Conservation (phyloP, 2,329 filamentous ascomycete genomes). For the Microdochium bolleyi region DNA sequence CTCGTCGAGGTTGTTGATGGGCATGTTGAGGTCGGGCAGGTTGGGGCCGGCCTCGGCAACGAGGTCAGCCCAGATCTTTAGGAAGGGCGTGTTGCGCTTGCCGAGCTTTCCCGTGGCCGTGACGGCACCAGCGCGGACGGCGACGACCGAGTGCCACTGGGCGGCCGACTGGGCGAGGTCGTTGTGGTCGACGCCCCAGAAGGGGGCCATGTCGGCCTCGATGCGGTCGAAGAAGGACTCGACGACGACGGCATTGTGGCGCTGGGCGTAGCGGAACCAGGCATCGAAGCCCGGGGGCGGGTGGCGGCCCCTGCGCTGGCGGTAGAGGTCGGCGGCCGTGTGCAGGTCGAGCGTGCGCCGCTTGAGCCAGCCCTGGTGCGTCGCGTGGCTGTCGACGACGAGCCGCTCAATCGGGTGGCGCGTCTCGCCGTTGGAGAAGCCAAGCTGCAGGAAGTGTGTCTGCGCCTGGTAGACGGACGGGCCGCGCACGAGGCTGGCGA, state of each 20-base stretch:
- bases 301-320: not conserved
- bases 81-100: slow-evolving; percentile 11
- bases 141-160: not conserved
- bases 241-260: not conserved
- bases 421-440: not conserved
- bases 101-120: not conserved
- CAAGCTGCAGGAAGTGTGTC: not conserved
- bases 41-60: not conserved
- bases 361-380: not conserved
- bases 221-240: not conserved
- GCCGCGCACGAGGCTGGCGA: not conserved
- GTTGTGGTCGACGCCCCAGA: not conserved
- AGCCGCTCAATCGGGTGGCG: not conserved
- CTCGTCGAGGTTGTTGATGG: slow-evolving; percentile 41
- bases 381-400: not conserved
- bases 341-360: not conserved
- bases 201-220: not conserved
- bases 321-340: not conserved
- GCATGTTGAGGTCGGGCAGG: slow-evolving; percentile 29
- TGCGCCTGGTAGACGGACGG: not conserved
- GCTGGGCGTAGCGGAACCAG: not conserved
- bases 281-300: not conserved
- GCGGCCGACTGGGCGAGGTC: not conserved
- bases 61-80: not conserved
- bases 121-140: not conserved